Evolutionary conservation across 768 basidiomycete genomes (phyloP).

Genomic region (Nidularia sp.): DNA sequence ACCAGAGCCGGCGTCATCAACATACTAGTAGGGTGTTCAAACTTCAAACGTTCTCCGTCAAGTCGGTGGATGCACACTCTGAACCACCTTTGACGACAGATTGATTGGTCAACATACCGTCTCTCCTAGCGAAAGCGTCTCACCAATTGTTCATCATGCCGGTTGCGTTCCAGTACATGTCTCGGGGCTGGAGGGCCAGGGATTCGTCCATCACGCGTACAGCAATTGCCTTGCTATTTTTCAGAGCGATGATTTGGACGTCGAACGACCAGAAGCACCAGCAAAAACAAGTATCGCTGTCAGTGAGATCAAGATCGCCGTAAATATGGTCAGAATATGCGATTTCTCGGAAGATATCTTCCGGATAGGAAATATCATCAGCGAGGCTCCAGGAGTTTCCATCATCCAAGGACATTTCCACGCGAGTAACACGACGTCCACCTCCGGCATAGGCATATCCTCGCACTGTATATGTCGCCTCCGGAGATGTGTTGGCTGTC

Average conservation of each 20-base stretch:
- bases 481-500: slow-evolving; percentile 1
- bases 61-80: slow-evolving; percentile 41
- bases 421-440: slow-evolving; percentile 51
- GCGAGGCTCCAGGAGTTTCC: slow-evolving; percentile 46
- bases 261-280: slow-evolving; percentile 58
- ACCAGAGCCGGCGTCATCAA: not conserved
- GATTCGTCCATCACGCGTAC: slow-evolving; percentile 56
- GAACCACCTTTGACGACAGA: slow-evolving; percentile 42
- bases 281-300: slow-evolving; percentile 49
- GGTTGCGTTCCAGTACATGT: slow-evolving; percentile 60
- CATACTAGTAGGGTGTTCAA: slow-evolving; percentile 54
- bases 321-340: slow-evolving; percentile 34
- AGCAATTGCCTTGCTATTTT: slow-evolving; percentile 29
- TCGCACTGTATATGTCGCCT: slow-evolving; percentile 31
- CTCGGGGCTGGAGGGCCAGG: slow-evolving; percentile 42
- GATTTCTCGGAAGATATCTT: slow-evolving; percentile 42
- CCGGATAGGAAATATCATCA: slow-evolving; percentile 32
- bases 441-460: slow-evolving; percentile 67
- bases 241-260: slow-evolving; percentile 27
- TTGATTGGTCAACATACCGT: too few relatives aligned
- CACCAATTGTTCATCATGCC: slow-evolving; percentile 65
- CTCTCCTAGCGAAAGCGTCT: too few relatives aligned
- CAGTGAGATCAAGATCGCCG: slow-evolving; percentile 44
- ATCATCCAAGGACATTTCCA: slow-evolving; percentile 54
- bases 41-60: slow-evolving; percentile 28